These are phyloP conservation scores for Colletotrichum camelliae DNA, from an alignment of 2,329 filamentous ascomycete genomes.

Conservation along the genomic window DNA sequence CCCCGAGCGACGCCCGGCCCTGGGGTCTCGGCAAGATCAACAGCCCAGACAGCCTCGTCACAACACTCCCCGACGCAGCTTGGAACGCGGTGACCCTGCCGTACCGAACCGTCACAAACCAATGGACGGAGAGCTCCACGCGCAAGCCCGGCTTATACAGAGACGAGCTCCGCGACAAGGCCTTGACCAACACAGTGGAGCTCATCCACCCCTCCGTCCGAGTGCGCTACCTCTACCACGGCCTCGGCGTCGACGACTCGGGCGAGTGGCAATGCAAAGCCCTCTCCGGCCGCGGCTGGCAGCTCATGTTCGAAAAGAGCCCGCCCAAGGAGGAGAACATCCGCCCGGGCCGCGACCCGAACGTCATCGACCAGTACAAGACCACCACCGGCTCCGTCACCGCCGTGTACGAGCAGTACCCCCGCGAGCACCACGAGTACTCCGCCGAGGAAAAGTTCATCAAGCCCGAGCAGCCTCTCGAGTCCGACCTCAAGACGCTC, in stretches of 20 bases:
- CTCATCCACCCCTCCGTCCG: constrained; percentile 36
- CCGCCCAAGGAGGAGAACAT: background rate
- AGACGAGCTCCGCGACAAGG: constrained; percentile 8
- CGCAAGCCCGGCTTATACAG: constrained; percentile 29
- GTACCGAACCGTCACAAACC: background rate
- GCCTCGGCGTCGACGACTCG: constrained; percentile 32
- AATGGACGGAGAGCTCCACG: background rate
- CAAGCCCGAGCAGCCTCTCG: constrained; percentile 14
- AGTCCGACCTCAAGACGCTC: constrained; percentile 16
- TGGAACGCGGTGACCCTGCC: background rate
- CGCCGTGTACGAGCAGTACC: background rate
- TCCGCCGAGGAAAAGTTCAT: background rate
- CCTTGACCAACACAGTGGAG: constrained; percentile 25
- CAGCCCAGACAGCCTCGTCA: constrained; percentile 15
- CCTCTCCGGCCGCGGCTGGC: constrained; percentile 17
- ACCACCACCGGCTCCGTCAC: constrained; percentile 1
- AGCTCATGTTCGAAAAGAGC: constrained; percentile 10
- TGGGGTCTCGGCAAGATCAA: constrained; percentile 26
- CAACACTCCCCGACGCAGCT: constrained; percentile 2
- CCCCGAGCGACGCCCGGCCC: background rate
- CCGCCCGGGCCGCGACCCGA: background rate
- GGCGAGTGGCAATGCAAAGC: constrained; percentile 27
- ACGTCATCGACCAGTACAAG: constrained; percentile 5
- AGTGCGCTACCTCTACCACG: constrained; percentile 33
- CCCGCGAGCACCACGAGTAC: background rate